Percentiles rank a stretch among this genome's conserved stretches.
These are phyloP conservation scores for Colletotrichum tabaci DNA, from an alignment of 2,329 filamentous ascomycete species.

Conservation along the genomic window DNA sequence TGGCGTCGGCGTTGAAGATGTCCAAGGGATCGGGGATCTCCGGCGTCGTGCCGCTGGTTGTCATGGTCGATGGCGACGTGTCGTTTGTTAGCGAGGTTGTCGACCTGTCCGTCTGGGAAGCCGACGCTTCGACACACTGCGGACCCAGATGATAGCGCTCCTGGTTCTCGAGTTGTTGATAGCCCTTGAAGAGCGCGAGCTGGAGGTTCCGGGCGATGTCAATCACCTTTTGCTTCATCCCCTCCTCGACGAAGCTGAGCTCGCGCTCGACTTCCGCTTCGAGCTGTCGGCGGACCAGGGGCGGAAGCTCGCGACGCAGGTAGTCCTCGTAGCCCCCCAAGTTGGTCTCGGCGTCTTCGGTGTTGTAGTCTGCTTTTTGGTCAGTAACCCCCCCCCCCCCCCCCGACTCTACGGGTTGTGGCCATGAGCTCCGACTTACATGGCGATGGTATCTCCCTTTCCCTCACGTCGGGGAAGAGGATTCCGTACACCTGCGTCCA, in stretches of 20 bases:
- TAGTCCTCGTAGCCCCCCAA: constrained; percentile 46
- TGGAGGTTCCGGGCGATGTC: constrained; percentile 46
- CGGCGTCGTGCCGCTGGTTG: constrained; percentile 25
- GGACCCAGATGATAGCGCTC: constrained; percentile 5
- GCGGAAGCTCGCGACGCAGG: constrained; percentile 52
- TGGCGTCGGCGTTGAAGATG: constrained; percentile 17
- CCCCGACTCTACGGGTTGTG: not conserved
- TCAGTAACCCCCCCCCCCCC: not conserved
- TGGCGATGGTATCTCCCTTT: constrained; percentile 43
- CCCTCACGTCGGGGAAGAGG: constrained; percentile 52
- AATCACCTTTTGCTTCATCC: constrained; percentile 45
- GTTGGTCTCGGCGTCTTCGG: constrained; percentile 45
- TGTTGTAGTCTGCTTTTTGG: constrained; percentile 51
- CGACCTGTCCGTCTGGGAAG: not conserved
- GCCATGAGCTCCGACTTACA: constrained; percentile 6
- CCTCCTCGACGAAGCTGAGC: constrained; percentile 46
- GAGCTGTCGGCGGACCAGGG: constrained; percentile 51
- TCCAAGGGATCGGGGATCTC: constrained; percentile 36
- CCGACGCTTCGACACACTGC: not conserved
- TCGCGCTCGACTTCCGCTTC: constrained; percentile 47
- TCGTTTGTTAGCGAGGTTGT: constrained; percentile 12
- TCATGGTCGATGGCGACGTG: constrained; percentile 35
- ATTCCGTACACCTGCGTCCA: constrained; percentile 56
- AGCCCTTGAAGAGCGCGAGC: constrained; percentile 45
- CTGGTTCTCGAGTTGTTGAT: constrained; percentile 31